Percentiles rank a stretch among this genome's conserved stretches.
Evolutionary conservation across 768 basidiomycete genomes (phyloP).

Genomic region (Hericium erinaceus): DNA sequence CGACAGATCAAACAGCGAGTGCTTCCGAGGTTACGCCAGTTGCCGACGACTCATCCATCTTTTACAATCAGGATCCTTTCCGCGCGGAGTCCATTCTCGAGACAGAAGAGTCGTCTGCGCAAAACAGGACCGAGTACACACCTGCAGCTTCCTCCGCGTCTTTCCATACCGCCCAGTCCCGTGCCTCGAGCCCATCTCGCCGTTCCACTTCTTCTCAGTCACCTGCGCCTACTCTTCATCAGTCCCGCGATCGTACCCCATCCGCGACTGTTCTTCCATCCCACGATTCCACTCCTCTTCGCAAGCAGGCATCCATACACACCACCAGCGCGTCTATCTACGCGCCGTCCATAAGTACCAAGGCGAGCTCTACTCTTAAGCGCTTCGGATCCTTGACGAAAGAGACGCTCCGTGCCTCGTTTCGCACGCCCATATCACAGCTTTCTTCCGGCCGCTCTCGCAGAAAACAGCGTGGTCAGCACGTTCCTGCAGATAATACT

Average conservation of each 20-base stretch:
- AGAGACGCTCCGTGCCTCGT: conserved; percentile 12
- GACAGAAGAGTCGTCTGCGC: conserved; percentile 5
- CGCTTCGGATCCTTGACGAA: conserved; percentile 12
- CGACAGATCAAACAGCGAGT: neutral
- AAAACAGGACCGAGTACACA: neutral
- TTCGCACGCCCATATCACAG: conserved; percentile 11
- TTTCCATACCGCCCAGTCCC: conserved; percentile 14
- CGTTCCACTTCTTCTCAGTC: neutral
- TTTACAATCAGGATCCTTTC: conserved; percentile 23
- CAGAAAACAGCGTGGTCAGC: conserved; percentile 7
- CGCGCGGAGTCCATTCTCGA: conserved; percentile 11
- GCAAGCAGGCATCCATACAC: neutral
- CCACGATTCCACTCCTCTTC: neutral
- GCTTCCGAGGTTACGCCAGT: conserved; percentile 13
- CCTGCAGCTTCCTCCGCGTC: conserved; percentile 12
- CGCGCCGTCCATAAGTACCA: conserved; percentile 9
- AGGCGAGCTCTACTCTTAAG: conserved; percentile 9
- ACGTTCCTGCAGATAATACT: conserved; percentile 8
- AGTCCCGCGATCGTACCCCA: neutral
- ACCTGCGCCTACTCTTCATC: neutral
- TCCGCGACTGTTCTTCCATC: conserved; percentile 8
- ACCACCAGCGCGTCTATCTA: conserved; percentile 4
- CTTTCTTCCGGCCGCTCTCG: conserved; percentile 2
- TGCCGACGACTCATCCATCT: conserved; percentile 16
- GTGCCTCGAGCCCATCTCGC: conserved; percentile 3